Base-by-base conservation (phyloP, 2,329 filamentous ascomycete genomes). In the Phialophora verrucosa region DNA sequence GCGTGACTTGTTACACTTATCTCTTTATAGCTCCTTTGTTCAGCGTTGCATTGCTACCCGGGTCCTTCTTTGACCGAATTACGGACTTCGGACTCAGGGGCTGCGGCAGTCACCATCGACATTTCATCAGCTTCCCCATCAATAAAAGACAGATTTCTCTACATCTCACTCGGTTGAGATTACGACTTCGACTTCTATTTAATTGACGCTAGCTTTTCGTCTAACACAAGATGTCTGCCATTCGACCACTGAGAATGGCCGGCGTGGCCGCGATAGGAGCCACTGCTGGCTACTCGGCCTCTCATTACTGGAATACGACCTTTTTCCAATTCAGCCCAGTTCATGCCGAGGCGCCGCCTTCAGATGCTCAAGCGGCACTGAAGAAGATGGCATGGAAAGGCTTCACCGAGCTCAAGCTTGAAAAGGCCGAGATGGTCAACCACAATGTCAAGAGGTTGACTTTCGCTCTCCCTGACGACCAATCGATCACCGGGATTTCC, bases 371-470 rank as follows among this genome's bases (percentile, higher is more conserved):
- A 59, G 71, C 70, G 10, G 66, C 70, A 5, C 50, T 72, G 63
- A 72, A 71, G 67, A 72, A 72, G 57, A 66, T 73, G 67, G 29
- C 63, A 11, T 73, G 71, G 71, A 73, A 73, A 53, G 74, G 75
- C 3, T 83, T 86, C 71, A 76, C 82, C 3, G 81, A 79, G 3
- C 75, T 88, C 8, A 78, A 78, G 25, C 77, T 88, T 2, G 77
- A 85, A 63, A 85, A 83, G 69, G 77, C 80, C 11, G 82, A 87
- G 71, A 68, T 76, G 38, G 81, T 88, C 66, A 88, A 84, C 71
- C 85, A 86, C 75, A 84, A 88, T 72, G 87, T 85, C 11, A 88
- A 86, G 75, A 79, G 78, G 17, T 74, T 89, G 62, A 79, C 84
- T 3, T 89, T 89, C 68, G 82, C 82, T 65, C 76, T 88, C 6